Evolutionary conservation across 768 basidiomycete species (phyloP).

Genomic region (Russula sp.): DNA sequence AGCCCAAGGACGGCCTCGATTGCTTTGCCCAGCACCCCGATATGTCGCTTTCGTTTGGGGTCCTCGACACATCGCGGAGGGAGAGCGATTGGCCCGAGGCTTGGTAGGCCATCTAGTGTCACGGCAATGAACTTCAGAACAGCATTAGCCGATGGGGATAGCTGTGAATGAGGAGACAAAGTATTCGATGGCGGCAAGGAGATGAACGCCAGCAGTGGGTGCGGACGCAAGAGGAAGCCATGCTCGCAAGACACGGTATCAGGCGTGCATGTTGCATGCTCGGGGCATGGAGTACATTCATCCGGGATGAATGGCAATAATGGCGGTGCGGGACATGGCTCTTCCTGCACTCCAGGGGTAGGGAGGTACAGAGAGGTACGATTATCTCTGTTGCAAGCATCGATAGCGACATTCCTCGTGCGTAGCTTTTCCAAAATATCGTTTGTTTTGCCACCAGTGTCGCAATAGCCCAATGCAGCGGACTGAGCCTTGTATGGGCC

Average conservation of each 20-base stretch:
- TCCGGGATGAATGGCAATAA: slow-evolving; percentile 52
- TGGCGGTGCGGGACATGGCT: slow-evolving; percentile 45
- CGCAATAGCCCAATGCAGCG: slow-evolving; percentile 68
- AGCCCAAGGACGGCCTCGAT: slow-evolving; percentile 57
- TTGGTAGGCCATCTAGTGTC: slow-evolving; percentile 59
- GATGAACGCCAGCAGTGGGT: slow-evolving; percentile 31
- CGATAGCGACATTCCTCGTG: slow-evolving; percentile 38
- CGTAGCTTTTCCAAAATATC: slow-evolving; percentile 42
- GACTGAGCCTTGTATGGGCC: slow-evolving; percentile 59
- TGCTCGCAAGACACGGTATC: slow-evolving; percentile 55
- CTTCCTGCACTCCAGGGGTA: slow-evolving; percentile 16
- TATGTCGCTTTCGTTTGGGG: slow-evolving; percentile 62
- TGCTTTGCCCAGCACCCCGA: slow-evolving; percentile 66
- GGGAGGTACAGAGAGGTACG: slow-evolving; percentile 37
- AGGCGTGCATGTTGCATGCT: slow-evolving; percentile 55
- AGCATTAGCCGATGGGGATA: slow-evolving; percentile 33
- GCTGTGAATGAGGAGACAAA: slow-evolving; percentile 26
- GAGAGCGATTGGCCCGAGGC: slow-evolving; percentile 68
- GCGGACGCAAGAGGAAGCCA: slow-evolving; percentile 59
- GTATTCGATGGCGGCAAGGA: slow-evolving; percentile 39
- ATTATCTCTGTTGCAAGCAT: slow-evolving; percentile 52
- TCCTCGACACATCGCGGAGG: slow-evolving; percentile 74
- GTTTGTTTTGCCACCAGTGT: slow-evolving; percentile 56
- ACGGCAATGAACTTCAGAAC: slow-evolving; percentile 18
- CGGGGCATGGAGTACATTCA: slow-evolving; percentile 55